These are phyloP conservation scores for Colletotrichum sp. DNA, from an alignment of 2,329 filamentous ascomycete genomes.

Conservation along the genomic window DNA sequence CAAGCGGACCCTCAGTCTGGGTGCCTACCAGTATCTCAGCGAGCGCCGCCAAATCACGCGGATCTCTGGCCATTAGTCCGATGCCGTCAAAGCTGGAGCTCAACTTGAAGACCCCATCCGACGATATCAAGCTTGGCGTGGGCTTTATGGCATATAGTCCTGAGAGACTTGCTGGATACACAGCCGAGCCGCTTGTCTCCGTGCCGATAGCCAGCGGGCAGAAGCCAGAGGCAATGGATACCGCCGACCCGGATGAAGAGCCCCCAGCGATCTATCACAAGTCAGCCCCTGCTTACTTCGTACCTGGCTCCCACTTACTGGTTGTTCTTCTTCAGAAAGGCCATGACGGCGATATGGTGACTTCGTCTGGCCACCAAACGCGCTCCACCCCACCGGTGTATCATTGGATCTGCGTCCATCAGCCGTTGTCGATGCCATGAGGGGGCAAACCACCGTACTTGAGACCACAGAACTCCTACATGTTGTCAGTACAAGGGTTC, in stretches of 20 bases:
- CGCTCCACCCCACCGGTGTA: constrained; percentile 42
- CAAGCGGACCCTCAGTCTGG: not conserved
- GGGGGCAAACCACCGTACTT: not conserved
- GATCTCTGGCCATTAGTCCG: constrained; percentile 25
- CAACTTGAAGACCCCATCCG: constrained; percentile 20
- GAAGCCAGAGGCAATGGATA: constrained; percentile 41
- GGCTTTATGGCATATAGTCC: constrained; percentile 41
- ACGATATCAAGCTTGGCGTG: constrained; percentile 13
- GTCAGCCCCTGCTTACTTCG: not conserved
- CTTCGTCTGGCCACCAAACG: constrained; percentile 28
- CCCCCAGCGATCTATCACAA: constrained; percentile 31
- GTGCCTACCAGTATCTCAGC: constrained; percentile 2
- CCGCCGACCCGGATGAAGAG: constrained; percentile 36
- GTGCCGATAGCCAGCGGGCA: constrained; percentile 39
- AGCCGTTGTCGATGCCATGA: not conserved
- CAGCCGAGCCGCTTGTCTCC: constrained; percentile 40
- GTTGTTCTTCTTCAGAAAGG: constrained; percentile 18
- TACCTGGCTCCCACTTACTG: not conserved
- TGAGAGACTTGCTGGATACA: constrained; percentile 40
- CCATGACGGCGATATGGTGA: constrained; percentile 22
- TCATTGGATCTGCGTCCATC: constrained; percentile 32
- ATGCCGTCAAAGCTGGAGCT: constrained; percentile 23
- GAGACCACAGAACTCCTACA: not conserved
- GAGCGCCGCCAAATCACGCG: constrained; percentile 22
- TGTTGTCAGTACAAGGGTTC: not conserved